Evolutionary conservation across 768 basidiomycete species (phyloP).

Genomic region (Lactarius sp.): DNA sequence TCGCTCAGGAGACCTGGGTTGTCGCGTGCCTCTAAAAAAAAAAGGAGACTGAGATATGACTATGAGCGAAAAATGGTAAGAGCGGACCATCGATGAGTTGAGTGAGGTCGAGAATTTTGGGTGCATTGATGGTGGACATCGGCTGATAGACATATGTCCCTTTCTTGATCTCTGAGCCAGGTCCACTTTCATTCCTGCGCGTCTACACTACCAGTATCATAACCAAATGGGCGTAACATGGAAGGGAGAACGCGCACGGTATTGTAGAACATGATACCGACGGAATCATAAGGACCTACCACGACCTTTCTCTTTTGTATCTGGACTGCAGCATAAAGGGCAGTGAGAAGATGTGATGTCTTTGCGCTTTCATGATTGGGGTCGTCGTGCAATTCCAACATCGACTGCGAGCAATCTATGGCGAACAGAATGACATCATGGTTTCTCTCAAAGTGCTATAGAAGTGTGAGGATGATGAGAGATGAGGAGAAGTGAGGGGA

Average conservation of each 20-base stretch:
- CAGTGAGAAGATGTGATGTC: constrained; percentile 72
- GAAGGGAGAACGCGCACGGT: constrained; percentile 53
- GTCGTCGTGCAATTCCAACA: constrained; percentile 70
- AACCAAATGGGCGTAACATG: neutral
- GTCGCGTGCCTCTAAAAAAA: constrained; percentile 53
- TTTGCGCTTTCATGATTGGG: constrained; percentile 58
- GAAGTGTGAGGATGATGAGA: neutral
- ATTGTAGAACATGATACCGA: constrained; percentile 91
- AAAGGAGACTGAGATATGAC: constrained; percentile 8
- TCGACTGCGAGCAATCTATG: constrained; percentile 89
- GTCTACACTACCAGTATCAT: constrained; percentile 21
- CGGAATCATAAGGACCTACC: constrained; percentile 79
- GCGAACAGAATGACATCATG: constrained; percentile 91
- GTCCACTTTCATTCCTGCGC: constrained; percentile 37
- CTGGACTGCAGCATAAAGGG: constrained; percentile 78
- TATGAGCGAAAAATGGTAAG: constrained; percentile 16
- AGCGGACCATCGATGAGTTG: constrained; percentile 66
- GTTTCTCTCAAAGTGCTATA: constrained; percentile 63
- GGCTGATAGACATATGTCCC: constrained; percentile 70
- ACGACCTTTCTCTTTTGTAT: constrained; percentile 90
- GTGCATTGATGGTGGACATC: constrained; percentile 71
- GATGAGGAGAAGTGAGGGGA: constrained; percentile 7
- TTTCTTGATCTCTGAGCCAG: constrained; percentile 58
- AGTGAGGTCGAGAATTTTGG: constrained; percentile 74
- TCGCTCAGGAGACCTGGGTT: constrained; percentile 52